phyloP scores from a whole-genome alignment of 2,329 filamentous ascomycete species.

The Cyanodermella asteris region DNA sequence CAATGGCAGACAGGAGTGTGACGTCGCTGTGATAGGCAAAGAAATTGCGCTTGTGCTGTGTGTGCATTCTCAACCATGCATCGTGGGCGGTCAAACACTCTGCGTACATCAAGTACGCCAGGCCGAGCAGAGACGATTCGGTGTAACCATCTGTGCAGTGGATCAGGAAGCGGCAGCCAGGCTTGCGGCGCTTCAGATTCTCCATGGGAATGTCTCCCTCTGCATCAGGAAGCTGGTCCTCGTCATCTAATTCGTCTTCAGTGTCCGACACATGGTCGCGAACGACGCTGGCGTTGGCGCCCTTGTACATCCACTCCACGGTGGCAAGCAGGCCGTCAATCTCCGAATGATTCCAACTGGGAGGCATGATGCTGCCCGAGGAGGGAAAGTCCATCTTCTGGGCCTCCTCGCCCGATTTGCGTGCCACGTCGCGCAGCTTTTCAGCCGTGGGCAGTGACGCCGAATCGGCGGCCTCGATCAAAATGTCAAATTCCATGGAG shows the following conservation, averaged over 20 bases:
- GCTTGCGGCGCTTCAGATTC: constrained; percentile 31
- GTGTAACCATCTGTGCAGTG: constrained; percentile 95
- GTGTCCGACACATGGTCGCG: constrained; percentile 10
- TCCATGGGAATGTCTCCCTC: constrained; percentile 37
- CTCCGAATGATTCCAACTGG: constrained; percentile 63
- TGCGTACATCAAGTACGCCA: constrained; percentile 87
- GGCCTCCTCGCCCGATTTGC: constrained; percentile 28
- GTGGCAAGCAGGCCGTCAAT: constrained; percentile 62
- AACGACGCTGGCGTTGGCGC: constrained; percentile 41
- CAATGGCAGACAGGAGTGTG: constrained; percentile 52
- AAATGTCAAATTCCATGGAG: constrained; percentile 46
- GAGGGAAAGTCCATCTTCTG: constrained; percentile 65
- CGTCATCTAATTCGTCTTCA: constrained; percentile 25
- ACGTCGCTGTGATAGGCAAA: constrained; percentile 91
- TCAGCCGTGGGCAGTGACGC: constrained; percentile 51
- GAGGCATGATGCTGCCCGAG: constrained; percentile 75
- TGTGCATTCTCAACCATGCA: constrained; percentile 74
- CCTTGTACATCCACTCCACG: constrained; percentile 74
- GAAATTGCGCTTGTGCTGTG: constrained; percentile 66
- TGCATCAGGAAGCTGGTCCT: too few species aligned
- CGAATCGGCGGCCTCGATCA: constrained; percentile 75
- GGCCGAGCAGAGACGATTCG: constrained; percentile 67
- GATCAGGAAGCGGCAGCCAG: too few species aligned
- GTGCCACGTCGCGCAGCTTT: constrained; percentile 41
- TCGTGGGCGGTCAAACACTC: constrained; percentile 60